Evolutionary conservation across 768 basidiomycete genomes (phyloP).

Genomic region (Austroboletus festivus): DNA sequence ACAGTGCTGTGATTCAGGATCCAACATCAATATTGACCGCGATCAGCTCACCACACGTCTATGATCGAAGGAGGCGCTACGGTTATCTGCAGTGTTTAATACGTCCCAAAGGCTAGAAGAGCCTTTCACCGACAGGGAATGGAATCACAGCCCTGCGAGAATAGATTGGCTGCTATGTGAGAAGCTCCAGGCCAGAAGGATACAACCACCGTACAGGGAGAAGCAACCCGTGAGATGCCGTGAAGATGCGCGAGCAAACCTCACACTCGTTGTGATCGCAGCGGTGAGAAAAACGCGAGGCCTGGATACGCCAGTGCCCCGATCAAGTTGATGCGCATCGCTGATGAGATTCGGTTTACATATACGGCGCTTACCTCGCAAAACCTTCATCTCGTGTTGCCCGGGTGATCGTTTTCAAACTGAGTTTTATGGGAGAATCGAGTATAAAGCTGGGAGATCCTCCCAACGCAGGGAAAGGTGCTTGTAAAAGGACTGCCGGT

Average conservation of each 20-base stretch:
- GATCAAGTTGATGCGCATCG: constrained; percentile 18
- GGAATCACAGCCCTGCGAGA: constrained; percentile 20
- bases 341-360: constrained; percentile 10
- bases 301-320: constrained; percentile 15
- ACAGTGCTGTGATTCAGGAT: constrained; percentile 16
- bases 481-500: constrained; percentile 5
- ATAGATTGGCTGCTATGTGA: constrained; percentile 17
- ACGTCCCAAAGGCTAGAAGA: constrained; percentile 20
- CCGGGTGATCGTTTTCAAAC: constrained; percentile 23
- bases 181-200: constrained; percentile 12
- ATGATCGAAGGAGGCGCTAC: constrained; percentile 27
- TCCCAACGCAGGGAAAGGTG: background rate
- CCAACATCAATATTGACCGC: constrained; percentile 16
- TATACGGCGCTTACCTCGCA: constrained; percentile 10
- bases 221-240: constrained; percentile 13
- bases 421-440: constrained; percentile 6
- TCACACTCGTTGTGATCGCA: constrained; percentile 15
- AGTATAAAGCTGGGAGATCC: constrained; percentile 23
- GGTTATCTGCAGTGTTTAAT: constrained; percentile 12
- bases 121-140: constrained; percentile 15
- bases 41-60: constrained; percentile 12
- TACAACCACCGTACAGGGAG: constrained; percentile 18
- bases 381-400: constrained; percentile 17
- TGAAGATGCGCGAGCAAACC: constrained; percentile 1
- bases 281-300: constrained; percentile 16